Percentiles rank a stretch among this genome's conserved stretches.
Conservation (phyloP, 495 filamentous ascomycete genomes). For the Aspergillus wentii region DNA sequence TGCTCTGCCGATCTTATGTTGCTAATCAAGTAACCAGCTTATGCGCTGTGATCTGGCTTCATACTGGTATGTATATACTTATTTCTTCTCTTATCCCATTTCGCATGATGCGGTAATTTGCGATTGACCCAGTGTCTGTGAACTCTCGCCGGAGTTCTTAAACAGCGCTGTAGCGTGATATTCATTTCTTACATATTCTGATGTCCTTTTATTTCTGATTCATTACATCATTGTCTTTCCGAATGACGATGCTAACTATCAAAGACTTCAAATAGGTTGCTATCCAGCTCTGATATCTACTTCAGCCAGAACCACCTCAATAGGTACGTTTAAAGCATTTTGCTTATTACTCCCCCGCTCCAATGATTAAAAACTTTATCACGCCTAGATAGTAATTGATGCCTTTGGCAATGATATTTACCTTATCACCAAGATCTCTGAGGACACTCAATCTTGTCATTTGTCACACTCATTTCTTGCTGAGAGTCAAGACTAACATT, state of each 20-base stretch:
- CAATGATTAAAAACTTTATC: conserved; percentile 70
- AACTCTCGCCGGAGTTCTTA: conserved; percentile 82
- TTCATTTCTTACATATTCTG: conserved; percentile 98
- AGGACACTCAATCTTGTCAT: conserved; percentile 35
- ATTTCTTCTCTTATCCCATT: conserved; percentile 3
- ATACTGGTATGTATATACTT: conserved; percentile 22
- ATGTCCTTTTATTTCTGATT: conserved; percentile 27
- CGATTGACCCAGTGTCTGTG: conserved; percentile 82
- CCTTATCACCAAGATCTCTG: conserved; percentile 84
- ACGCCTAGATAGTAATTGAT: conserved; percentile 85
- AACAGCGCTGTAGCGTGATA: conserved; percentile 74
- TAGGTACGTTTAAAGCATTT: conserved; percentile 16
- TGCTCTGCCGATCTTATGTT: no score
- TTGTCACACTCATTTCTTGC: conserved; percentile 14
- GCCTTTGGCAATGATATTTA: conserved; percentile 59
- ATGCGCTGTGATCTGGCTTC: no score
- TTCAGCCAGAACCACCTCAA: conserved; percentile 1
- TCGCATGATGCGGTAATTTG: conserved; percentile 96
- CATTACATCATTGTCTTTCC: conserved; percentile 12
- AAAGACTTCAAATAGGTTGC: no score
- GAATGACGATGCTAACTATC: conserved; percentile 21
- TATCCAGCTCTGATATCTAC: not conserved
- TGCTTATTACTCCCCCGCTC: conserved; percentile 20
- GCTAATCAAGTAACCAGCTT: no score
- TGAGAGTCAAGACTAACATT: conserved; percentile 23